Evolutionary conservation across 1,284 basidiomycete species (phyloP).

Genomic region (Retiboletus flavoniger): DNA sequence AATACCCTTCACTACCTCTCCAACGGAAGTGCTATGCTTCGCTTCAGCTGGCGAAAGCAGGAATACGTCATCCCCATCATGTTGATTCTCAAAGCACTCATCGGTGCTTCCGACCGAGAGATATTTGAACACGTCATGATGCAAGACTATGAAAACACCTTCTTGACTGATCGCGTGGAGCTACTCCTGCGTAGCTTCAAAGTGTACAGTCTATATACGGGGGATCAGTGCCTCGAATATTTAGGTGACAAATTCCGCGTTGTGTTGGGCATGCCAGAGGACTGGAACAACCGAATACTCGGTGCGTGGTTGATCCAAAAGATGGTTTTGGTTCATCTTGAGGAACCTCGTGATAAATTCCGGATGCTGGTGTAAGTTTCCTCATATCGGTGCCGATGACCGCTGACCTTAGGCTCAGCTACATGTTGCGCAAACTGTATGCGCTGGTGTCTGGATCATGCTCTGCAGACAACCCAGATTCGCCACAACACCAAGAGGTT

Average conservation of each 20-base stretch:
- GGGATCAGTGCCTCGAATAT: constrained; percentile 93
- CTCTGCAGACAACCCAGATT: constrained; percentile 96
- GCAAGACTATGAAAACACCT: constrained; percentile 97
- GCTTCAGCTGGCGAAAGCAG: constrained; percentile 97
- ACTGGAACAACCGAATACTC: constrained; percentile 84
- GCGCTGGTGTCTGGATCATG: constrained; percentile 89
- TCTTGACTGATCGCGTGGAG: constrained; percentile 97
- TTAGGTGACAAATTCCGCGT: constrained; percentile 98
- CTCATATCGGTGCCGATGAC: not conserved
- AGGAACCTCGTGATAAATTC: constrained; percentile 92
- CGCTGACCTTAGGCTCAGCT: constrained; percentile 44
- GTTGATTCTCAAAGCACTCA: constrained; percentile 93
- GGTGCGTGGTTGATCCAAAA: constrained; percentile 86
- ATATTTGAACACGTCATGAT: constrained; percentile 98
- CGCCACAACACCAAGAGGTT: constrained; percentile 98
- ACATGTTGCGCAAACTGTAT: constrained; percentile 98
- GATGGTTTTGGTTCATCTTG: constrained; percentile 89
- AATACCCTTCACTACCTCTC: constrained; percentile 97
- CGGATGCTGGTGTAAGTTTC: constrained; percentile 80
- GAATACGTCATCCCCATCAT: constrained; percentile 99
- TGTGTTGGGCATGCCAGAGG: constrained; percentile 88
- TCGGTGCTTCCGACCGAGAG: constrained; percentile 94
- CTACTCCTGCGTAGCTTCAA: constrained; percentile 98
- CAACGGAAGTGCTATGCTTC: constrained; percentile 92
- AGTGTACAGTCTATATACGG: constrained; percentile 84